These are phyloP conservation scores for Diplocarpon rosae DNA, from an alignment of 2,329 filamentous ascomycete genomes.

Conservation along the genomic window DNA sequence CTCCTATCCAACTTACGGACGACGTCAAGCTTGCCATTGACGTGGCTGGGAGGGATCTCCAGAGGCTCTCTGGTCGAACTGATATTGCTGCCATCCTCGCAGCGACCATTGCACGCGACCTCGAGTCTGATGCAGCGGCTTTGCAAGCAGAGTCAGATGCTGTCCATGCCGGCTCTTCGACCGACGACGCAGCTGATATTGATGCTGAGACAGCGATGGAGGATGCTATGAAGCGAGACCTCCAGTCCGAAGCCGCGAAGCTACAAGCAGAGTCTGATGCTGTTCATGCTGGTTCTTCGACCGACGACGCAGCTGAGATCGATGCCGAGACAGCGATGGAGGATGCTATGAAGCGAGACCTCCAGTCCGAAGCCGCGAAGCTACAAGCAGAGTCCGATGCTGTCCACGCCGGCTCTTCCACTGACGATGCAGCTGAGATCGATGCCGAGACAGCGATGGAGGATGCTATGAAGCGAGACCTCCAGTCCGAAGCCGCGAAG, in stretches of 20 bases:
- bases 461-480: no score
- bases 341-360: constrained; percentile 1
- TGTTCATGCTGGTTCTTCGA: not conserved
- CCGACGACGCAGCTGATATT: not conserved
- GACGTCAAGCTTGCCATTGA: constrained; percentile 7
- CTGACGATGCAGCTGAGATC: no score
- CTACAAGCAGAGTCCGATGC: no score
- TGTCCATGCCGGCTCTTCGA: not conserved
- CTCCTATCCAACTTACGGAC: constrained; percentile 5
- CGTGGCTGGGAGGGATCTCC: constrained; percentile 2
- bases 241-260: no score
- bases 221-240: no score
- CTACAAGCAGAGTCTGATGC: no score
- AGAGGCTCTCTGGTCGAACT: constrained; percentile 1
- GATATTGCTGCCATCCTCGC: not conserved
- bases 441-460: no score
- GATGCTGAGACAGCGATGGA: no score
- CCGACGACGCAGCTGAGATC: not conserved
- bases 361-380: not conserved
- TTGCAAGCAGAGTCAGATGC: not conserved
- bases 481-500: no score
- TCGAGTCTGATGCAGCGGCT: not conserved
- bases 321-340: constrained; percentile 1
- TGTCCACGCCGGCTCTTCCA: no score
- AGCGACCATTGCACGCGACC: not conserved